phyloP scores from a whole-genome alignment of 805 yeast species.

The Pichia eremophila region DNA sequence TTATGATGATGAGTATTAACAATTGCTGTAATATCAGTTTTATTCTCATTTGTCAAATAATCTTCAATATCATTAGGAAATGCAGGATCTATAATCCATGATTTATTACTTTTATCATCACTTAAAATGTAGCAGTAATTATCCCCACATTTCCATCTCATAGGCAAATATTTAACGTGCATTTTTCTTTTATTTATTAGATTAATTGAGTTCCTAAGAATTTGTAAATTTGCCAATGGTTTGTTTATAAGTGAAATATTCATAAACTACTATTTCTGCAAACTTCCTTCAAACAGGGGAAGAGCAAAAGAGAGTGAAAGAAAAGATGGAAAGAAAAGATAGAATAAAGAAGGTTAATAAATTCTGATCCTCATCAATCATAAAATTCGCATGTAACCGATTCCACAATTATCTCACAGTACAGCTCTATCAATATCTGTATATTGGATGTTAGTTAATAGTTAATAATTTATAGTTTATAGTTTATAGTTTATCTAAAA shows the following conservation, averaged over 20 bases:
- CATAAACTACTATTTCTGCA: background rate
- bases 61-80: conserved; percentile 63
- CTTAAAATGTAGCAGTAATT: conserved; percentile 77
- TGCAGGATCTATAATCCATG: conserved; percentile 92
- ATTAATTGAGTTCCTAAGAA: background rate
- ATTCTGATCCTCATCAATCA: no score
- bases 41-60: conserved; percentile 22
- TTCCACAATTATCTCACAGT: no score
- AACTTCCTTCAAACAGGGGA: no score
- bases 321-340: no score
- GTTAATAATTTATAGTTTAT: no score
- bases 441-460: no score
- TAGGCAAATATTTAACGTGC: conserved; percentile 77
- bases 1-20: conserved; percentile 95
- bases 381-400: no score
- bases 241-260: background rate
- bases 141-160: conserved; percentile 94
- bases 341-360: no score
- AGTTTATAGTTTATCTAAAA: no score
- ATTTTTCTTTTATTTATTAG: conserved; percentile 35
- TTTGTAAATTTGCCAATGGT: background rate
- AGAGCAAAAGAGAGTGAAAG: no score
- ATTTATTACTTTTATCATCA: conserved; percentile 54
- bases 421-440: no score
- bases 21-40: conserved; percentile 55